These are phyloP conservation scores for Bassia scoparia DNA, from an alignment of 148 eudicot genomes.

Conservation along the genomic window DNA sequence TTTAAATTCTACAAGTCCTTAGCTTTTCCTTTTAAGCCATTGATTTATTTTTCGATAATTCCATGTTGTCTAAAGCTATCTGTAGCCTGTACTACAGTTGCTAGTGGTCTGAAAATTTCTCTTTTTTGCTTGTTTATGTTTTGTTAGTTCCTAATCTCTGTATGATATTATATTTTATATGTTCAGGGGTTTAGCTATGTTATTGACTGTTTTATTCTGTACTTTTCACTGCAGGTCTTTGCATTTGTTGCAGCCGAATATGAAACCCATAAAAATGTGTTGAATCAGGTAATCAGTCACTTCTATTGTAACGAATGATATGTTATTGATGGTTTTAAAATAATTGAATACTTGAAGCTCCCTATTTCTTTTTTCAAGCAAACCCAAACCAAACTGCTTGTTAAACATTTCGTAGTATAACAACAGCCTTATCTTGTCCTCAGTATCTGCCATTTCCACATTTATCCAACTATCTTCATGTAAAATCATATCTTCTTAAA, in stretches of 20 bases:
- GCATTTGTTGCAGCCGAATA: conserved; percentile 94
- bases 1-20: background rate
- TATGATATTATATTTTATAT: background rate
- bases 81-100: too few relatives aligned
- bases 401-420: too few relatives aligned
- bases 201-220: conserved; percentile 1
- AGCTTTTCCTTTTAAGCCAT: background rate
- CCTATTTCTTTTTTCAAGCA: too few relatives aligned
- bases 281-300: conserved; percentile 65
- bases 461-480: too few relatives aligned
- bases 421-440: too few relatives aligned
- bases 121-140: background rate
- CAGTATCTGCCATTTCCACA: too few relatives aligned
- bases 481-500: too few relatives aligned
- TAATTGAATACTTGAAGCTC: too few relatives aligned
- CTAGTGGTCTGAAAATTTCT: too few relatives aligned
- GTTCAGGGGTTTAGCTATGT: background rate
- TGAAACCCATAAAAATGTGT: conserved; percentile 60
- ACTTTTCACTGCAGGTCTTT: conserved; percentile 58
- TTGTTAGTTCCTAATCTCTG: background rate
- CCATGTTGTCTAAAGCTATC: too few relatives aligned
- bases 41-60: background rate
- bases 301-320: background rate
- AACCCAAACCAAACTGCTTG: too few relatives aligned
- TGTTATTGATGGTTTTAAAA: background rate